Evolutionary conservation across 139 green algal genomes (phyloP).

Genomic region (Chloropicon primus): DNA sequence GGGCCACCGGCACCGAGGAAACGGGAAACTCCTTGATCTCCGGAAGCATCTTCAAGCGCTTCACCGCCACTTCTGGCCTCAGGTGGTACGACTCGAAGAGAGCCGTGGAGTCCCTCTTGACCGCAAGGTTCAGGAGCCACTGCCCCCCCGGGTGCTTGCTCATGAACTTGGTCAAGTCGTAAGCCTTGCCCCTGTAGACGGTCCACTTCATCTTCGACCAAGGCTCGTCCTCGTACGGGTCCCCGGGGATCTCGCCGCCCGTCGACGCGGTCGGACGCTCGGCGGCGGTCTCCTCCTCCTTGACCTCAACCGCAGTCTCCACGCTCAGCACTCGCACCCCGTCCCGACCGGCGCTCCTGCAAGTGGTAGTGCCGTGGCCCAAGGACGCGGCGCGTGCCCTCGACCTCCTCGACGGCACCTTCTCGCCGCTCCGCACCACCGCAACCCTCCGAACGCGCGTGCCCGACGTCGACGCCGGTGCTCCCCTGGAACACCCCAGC

Average conservation of each 20-base stretch:
- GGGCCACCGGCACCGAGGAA: constrained; percentile 47
- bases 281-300: neutral
- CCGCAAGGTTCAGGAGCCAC: constrained; percentile 64
- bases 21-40: constrained; percentile 60
- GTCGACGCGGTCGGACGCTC: neutral
- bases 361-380: no score
- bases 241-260: no score
- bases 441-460: no score
- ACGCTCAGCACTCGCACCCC: neutral
- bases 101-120: constrained; percentile 58
- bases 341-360: no score
- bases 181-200: constrained; percentile 45
- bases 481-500: no score
- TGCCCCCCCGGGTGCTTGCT: constrained; percentile 39
- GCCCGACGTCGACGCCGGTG: no score
- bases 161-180: constrained; percentile 40
- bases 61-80: constrained; percentile 43
- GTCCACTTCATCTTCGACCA: constrained; percentile 50
- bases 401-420: no score
- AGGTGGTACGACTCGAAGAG: constrained; percentile 77
- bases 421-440: no score
- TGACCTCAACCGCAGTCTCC: neutral
- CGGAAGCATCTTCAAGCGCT: constrained; percentile 43
- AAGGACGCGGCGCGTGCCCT: no score
- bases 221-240: constrained; percentile 48